Evolutionary conservation across 352 stramenopile genomes (phyloP).

Genomic region (Pythium chondricola): DNA sequence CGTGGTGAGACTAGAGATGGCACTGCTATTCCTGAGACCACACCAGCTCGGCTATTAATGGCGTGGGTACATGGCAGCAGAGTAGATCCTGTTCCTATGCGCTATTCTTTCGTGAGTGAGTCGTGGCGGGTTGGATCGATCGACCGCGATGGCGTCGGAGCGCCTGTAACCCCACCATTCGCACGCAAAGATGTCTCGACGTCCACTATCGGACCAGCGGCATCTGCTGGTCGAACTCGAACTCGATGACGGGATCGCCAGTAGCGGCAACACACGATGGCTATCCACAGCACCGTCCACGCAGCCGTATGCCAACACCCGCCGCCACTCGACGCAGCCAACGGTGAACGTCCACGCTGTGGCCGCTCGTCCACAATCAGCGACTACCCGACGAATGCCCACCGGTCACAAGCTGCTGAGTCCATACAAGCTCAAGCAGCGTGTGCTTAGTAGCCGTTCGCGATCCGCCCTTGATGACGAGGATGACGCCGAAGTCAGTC

Average conservation of each 20-base stretch:
- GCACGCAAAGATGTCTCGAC: slow-evolving; percentile 9
- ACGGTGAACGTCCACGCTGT: not conserved
- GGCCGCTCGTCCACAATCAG: slow-evolving; percentile 8
- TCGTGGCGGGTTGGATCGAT: too few species aligned
- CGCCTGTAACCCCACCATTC: too few species aligned
- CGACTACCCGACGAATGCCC: slow-evolving; percentile 1
- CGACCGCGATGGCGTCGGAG: too few species aligned
- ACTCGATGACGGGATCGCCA: slow-evolving; percentile 33
- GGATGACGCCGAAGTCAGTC: not conserved
- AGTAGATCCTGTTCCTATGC: too few species aligned
- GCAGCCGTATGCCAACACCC: too few species aligned
- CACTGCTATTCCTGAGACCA: too few species aligned
- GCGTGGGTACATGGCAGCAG: too few species aligned
- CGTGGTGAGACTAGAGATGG: too few species aligned
- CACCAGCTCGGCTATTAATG: too few species aligned
- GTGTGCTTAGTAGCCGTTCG: slow-evolving; percentile 37
- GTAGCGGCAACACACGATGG: not conserved
- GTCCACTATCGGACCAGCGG: slow-evolving; percentile 16
- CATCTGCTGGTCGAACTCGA: slow-evolving; percentile 60
- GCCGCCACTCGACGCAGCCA: not conserved
- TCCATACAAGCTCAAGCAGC: slow-evolving; percentile 63
- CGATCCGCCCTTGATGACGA: slow-evolving; percentile 5
- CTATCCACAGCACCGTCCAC: not conserved
- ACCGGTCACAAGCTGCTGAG: slow-evolving; percentile 29
- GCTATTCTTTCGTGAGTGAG: too few species aligned